Percentiles rank a stretch among this genome's conserved stretches.
These are phyloP conservation scores for Barnettozyma salicaria DNA, from an alignment of 805 yeast species.

Conservation along the genomic window DNA sequence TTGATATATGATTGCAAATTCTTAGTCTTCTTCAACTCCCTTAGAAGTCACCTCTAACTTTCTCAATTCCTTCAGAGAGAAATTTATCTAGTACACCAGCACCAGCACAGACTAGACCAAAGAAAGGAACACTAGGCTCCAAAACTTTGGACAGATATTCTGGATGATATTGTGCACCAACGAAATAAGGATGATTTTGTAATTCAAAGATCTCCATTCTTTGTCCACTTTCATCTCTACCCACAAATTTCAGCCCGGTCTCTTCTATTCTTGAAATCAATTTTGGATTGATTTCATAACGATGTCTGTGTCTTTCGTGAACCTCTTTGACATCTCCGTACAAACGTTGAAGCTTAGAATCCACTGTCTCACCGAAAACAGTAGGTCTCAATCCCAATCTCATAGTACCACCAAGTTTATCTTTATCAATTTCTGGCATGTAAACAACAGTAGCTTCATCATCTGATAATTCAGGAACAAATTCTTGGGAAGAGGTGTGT, in stretches of 20 bases:
- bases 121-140: slow-evolving; percentile 93
- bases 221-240: slow-evolving; percentile 82
- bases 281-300: slow-evolving; percentile 94
- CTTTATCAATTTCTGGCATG: slow-evolving; percentile 98
- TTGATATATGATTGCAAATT: too few relatives aligned
- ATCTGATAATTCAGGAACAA: slow-evolving; percentile 56
- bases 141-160: slow-evolving; percentile 94
- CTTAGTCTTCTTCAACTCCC: too few relatives aligned
- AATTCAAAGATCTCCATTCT: slow-evolving; percentile 95
- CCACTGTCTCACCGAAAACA: slow-evolving; percentile 61
- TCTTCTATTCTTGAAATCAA: slow-evolving; percentile 64
- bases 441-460: slow-evolving; percentile 75
- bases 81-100: slow-evolving; percentile 74
- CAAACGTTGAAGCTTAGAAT: slow-evolving; percentile 66
- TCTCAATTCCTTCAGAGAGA: slow-evolving; percentile 34
- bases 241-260: slow-evolving; percentile 82
- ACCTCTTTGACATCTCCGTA: slow-evolving; percentile 69
- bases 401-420: slow-evolving; percentile 98
- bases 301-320: slow-evolving; percentile 94
- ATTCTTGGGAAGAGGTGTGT: slow-evolving; percentile 77
- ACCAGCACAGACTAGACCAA: slow-evolving; percentile 94
- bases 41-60: slow-evolving; percentile 27
- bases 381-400: slow-evolving; percentile 94
- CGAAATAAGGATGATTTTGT: slow-evolving; percentile 80
- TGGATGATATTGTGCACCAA: slow-evolving; percentile 97